Base-by-base conservation (phyloP, 2,329 filamentous ascomycete species). In the Fusarium domesticum region DNA sequence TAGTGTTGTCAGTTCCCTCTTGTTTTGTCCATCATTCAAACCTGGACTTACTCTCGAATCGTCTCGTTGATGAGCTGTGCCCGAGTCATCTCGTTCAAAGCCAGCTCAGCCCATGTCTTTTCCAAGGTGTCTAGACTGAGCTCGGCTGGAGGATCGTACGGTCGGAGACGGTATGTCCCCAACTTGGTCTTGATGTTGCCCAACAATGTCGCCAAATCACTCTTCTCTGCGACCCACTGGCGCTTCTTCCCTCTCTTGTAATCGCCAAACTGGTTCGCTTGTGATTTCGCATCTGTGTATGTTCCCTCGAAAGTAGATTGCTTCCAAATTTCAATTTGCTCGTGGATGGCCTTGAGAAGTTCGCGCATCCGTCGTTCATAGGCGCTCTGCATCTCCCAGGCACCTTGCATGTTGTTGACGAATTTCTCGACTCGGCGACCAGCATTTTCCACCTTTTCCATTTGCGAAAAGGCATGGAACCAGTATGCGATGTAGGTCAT, bases 401-500 rank as follows among this genome's bases (percentile, higher is more conserved):
- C 92, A 17, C 93, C 93, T 64, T 96, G 90, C 93, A 98, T 97
- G 67, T 93, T 97, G 64, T 89, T 89, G 58, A 98, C 88, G 62
- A 98, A 98, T 70, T 98, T 98, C 72, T 98, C 93, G 5, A 98
- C 93, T 56, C 93, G 82, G 49, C 93, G 82, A 5, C 93, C 93
- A 4, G 93, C 93, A 64, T 98, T 98, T 69, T 98, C 93, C 7
- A 98, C 93, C 65, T 92, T 87, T 71, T 98, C 93, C 84, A 98
- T 95, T 63, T 97, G 92, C 20, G 92, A 97, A 67, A 98, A 98
- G 58, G 93, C 93, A 65, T 98, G 93, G 78, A 98, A 98, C 93
- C 93, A 98, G 74, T 98, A 98, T 53, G 93, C 93, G 60, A 98
- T 98, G 68, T 98, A 98, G 1, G 93, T 98, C 93, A 98, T 98